Base-by-base conservation (phyloP, 495 filamentous ascomycete genomes). In the Podospora sp. region DNA sequence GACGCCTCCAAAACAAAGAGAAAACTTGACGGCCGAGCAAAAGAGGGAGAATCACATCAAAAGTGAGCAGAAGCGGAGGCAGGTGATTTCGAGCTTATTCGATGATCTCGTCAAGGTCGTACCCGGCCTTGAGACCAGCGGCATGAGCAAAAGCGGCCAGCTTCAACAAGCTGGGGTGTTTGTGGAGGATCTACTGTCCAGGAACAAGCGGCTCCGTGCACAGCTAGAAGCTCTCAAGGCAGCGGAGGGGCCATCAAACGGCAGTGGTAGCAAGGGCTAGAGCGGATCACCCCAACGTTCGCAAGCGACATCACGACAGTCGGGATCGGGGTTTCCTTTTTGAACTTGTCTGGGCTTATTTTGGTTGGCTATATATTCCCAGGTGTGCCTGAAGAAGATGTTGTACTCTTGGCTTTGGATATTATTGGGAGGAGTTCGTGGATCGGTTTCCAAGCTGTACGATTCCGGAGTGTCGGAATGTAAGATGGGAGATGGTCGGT, bases 11-110 rank as follows among this genome's bases (percentile, higher is more conserved):
- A 89, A 76, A 29, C 79, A 1, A 75, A 86, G 92, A 24, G 90
- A 93, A 75, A 94, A 94, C 70, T 83, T 97, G 27, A 89, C 89
- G 0, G 91, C 93, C 66, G 89, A 90, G 63, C 89, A 97, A 75
- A 96, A 95, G 78, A 82, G 92, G 50, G 88, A 87, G 67, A 96
- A 97, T 68, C 93, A 97, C 75, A 96, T 96, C 70, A 83, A 86
- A 60, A 96, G 92, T 40, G 93, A 97, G 76, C 90, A 95, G 77
- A 94, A 93, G 75, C 87, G 93, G 52, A 85, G 93, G 60, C 89
- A 89, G 33, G 78, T 90, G 22, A 96, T 96, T 71, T 86, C 90
- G 71, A 82, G 90, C 68, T 91, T 90, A 0, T 97, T 92, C 64
- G 88, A 91, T 16, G 87, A 92, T 52, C 79, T 96, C 3, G 82